Evolutionary conservation across 2,329 filamentous ascomycete genomes (phyloP).

Genomic region (Trichoderma gracile): DNA sequence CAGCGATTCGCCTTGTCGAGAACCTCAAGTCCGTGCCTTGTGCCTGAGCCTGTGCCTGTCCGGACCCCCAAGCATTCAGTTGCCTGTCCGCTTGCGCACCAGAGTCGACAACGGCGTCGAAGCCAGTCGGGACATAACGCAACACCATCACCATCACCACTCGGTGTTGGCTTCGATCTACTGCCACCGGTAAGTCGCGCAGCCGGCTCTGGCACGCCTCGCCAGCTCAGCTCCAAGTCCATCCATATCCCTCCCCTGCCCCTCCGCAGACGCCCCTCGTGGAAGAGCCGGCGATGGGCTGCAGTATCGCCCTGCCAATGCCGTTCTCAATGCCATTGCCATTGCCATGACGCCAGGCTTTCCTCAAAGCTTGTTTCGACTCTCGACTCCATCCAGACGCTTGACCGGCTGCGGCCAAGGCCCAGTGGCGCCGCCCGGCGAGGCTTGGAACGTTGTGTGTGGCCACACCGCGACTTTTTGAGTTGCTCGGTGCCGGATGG

Average conservation of each 20-base stretch:
- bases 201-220: neutral
- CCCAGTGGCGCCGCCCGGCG: slow-evolving; percentile 17
- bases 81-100: too few relatives aligned
- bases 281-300: neutral
- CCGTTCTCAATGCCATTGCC: neutral
- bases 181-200: neutral
- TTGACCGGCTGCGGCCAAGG: slow-evolving; percentile 9
- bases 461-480: slow-evolving; percentile 22
- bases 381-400: slow-evolving; percentile 7
- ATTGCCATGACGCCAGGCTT: slow-evolving; percentile 3
- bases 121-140: too few relatives aligned
- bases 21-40: too few relatives aligned
- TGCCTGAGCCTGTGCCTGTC: too few relatives aligned
- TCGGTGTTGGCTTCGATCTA: too few relatives aligned
- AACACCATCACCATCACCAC: too few relatives aligned
- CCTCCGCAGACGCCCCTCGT: neutral
- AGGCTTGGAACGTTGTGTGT: slow-evolving; percentile 9
- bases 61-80: too few relatives aligned
- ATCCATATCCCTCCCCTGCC: neutral
- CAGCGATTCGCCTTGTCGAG: neutral
- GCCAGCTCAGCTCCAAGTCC: neutral
- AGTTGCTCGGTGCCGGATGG: slow-evolving; percentile 2
- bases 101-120: too few relatives aligned
- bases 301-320: neutral
- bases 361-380: slow-evolving; percentile 3